Conservation (phyloP, 169 alveolate genomes). For the Neospora caninum region DNA sequence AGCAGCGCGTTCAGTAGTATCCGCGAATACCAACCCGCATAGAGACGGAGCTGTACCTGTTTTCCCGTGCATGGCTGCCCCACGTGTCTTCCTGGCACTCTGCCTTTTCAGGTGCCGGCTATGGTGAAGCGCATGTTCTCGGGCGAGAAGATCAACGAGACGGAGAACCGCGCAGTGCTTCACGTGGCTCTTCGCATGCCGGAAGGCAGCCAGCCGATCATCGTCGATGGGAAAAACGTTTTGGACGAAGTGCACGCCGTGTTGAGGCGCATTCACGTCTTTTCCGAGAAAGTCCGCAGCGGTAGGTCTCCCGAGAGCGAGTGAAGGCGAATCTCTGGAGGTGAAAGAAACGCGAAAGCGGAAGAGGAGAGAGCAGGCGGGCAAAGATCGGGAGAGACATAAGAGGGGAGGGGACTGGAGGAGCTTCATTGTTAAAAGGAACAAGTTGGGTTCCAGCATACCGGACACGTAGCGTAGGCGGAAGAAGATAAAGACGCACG, state of each 20-base stretch:
- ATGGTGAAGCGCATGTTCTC: constrained; percentile 58
- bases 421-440: too few relatives aligned
- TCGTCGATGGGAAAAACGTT: constrained; percentile 75
- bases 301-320: not conserved
- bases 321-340: too few relatives aligned
- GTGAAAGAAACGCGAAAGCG: too few relatives aligned
- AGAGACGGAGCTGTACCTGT: not conserved
- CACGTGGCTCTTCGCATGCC: constrained; percentile 96
- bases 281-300: constrained; percentile 78
- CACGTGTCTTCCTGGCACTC: not conserved
- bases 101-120: constrained; percentile 23
- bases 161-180: constrained; percentile 96
- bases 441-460: too few relatives aligned
- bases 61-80: not conserved
- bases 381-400: too few relatives aligned
- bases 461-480: too few relatives aligned
- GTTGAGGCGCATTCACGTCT: constrained; percentile 78
- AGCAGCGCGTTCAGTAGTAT: not conserved
- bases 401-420: too few relatives aligned
- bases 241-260: constrained; percentile 76
- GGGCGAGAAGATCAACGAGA: constrained; percentile 92
- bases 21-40: not conserved
- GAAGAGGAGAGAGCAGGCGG: too few relatives aligned
- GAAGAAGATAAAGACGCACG: too few relatives aligned
- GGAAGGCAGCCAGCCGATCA: constrained; percentile 69